These are phyloP conservation scores for Fusarium coicis DNA, from an alignment of 2,329 filamentous ascomycete species.

Conservation along the genomic window DNA sequence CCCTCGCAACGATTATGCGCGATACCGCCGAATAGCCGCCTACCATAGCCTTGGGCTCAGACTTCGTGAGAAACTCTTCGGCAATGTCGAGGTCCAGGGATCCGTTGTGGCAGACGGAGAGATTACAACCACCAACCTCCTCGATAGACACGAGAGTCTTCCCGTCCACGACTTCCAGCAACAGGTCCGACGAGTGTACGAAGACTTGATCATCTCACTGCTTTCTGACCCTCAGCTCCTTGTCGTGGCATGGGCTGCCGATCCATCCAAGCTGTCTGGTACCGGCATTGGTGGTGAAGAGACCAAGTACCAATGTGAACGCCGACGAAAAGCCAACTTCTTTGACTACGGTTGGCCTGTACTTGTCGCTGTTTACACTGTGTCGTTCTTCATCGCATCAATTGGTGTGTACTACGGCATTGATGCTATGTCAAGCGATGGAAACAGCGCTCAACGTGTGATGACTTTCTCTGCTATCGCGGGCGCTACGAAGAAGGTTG, in stretches of 20 bases:
- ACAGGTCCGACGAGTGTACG: constrained; percentile 10
- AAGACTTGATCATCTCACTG: constrained; percentile 32
- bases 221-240: constrained; percentile 35
- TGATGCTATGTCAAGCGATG: constrained; percentile 24
- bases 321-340: constrained; percentile 18
- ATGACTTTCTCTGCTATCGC: constrained; percentile 36
- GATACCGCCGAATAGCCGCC: constrained; percentile 29
- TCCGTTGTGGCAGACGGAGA: neutral
- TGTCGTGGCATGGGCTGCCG: constrained; percentile 33
- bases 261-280: constrained; percentile 22
- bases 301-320: constrained; percentile 19
- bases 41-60: constrained; percentile 27
- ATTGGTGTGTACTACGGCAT: constrained; percentile 31
- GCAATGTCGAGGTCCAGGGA: neutral
- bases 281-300: neutral
- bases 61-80: constrained; percentile 15
- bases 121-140: constrained; percentile 19
- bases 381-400: constrained; percentile 17
- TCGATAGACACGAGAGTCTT: constrained; percentile 25
- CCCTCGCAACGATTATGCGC: neutral
- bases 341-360: constrained; percentile 24
- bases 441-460: constrained; percentile 11
- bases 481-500: constrained; percentile 27
- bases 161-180: constrained; percentile 6
- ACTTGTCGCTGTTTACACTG: constrained; percentile 17